Evolutionary conservation across 2,329 filamentous ascomycete species (phyloP).

Genomic region (Ascomycota sp.): DNA sequence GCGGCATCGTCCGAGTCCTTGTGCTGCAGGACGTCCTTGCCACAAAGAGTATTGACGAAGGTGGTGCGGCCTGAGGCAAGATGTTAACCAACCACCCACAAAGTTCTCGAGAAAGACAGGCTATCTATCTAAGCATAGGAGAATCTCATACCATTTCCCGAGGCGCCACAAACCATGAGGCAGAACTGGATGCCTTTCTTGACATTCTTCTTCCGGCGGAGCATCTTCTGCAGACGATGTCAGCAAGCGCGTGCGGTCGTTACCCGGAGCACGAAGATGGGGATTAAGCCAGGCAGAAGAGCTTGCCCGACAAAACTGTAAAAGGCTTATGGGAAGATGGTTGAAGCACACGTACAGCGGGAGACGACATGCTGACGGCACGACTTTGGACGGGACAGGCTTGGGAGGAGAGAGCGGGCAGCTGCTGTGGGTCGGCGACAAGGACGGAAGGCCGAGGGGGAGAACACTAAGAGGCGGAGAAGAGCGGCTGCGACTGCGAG

Average conservation of each 20-base stretch:
- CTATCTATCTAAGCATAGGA: no score
- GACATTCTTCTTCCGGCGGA: constrained; percentile 99
- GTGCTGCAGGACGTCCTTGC: constrained; percentile 71
- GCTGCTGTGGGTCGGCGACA: not conserved
- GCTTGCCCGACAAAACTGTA: no score
- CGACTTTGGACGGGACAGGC: not conserved
- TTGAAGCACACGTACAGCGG: constrained; percentile 5
- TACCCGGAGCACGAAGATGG: no score
- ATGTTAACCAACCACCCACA: no score
- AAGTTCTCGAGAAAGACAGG: no score
- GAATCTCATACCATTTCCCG: constrained; percentile 56
- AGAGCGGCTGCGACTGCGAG: not conserved
- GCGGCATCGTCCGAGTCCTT: constrained; percentile 83
- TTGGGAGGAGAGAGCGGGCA: not conserved
- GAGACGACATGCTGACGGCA: constrained; percentile 8
- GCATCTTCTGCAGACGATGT: constrained; percentile 51
- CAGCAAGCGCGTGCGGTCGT: constrained; percentile 4
- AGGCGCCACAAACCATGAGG: constrained; percentile 98
- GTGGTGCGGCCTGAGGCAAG: constrained; percentile 59
- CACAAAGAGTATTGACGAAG: constrained; percentile 97
- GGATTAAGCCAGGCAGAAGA: no score
- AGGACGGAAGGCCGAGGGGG: not conserved
- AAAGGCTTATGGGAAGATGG: not conserved
- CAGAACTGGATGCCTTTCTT: constrained; percentile 99
- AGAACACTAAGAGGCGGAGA: not conserved